Conservation (phyloP, 495 filamentous ascomycete species). For the Talaromyces nanjingensis region DNA sequence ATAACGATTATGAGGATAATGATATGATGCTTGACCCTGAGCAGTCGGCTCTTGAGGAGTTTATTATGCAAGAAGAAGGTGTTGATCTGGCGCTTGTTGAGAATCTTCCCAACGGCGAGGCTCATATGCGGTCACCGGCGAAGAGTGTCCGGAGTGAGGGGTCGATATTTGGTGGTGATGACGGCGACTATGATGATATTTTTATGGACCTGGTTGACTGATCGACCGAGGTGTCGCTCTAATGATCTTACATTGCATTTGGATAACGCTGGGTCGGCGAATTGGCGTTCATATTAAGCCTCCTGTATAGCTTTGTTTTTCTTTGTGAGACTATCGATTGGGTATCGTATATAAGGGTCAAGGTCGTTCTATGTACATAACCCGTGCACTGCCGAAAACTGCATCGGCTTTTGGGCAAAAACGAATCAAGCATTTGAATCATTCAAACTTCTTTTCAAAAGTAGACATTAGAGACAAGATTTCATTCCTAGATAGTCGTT, state of each 20-base stretch:
- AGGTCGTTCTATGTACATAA: slow-evolving; percentile 4
- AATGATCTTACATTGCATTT: neutral
- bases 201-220: slow-evolving; percentile 34
- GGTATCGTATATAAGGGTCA: neutral
- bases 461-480: neutral
- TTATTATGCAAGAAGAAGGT: slow-evolving; percentile 24
- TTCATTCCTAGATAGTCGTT: neutral
- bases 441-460: neutral
- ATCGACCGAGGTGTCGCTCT: neutral
- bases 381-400: neutral
- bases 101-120: slow-evolving; percentile 19
- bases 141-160: slow-evolving; percentile 15
- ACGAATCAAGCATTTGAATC: neutral
- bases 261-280: neutral
- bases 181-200: slow-evolving; percentile 51
- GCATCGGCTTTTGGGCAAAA: neutral
- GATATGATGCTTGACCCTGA: slow-evolving; percentile 15
- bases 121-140: slow-evolving; percentile 27
- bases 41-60: slow-evolving; percentile 26
- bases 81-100: slow-evolving; percentile 23
- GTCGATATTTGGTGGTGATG: slow-evolving; percentile 39
- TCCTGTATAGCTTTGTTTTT: neutral
- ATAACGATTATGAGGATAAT: slow-evolving; percentile 17
- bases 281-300: neutral
- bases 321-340: neutral